Percentiles rank a stretch among this genome's conserved stretches.
Evolutionary conservation across 2,329 filamentous ascomycete genomes (phyloP).

Genomic region (Tetracladium maxilliforme): DNA sequence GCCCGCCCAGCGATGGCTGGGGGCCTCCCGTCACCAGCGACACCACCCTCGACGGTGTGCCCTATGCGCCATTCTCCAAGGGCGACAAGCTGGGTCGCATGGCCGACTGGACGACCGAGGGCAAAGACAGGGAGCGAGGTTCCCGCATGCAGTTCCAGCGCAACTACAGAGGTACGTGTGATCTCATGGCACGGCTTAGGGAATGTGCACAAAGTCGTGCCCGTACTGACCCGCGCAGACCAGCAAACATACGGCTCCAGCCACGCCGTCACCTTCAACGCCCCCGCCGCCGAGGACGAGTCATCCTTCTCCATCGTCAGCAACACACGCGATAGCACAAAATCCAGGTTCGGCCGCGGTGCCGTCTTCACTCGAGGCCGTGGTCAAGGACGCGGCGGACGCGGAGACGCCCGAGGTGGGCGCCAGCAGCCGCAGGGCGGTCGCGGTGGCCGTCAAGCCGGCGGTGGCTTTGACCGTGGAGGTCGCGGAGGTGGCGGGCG

Average conservation of each 20-base stretch:
- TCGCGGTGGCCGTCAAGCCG: slow-evolving; percentile 48
- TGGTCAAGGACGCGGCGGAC: slow-evolving; percentile 57
- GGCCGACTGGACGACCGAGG: slow-evolving; percentile 93
- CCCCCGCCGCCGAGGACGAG: slow-evolving; percentile 88
- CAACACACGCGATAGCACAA: slow-evolving; percentile 75
- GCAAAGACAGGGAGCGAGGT: slow-evolving; percentile 65
- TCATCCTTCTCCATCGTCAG: slow-evolving; percentile 96
- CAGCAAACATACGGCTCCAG: slow-evolving; percentile 95
- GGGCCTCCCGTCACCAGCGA: slow-evolving; percentile 71
- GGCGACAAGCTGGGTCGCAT: slow-evolving; percentile 97
- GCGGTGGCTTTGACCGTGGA: slow-evolving; percentile 50
- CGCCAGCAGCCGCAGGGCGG: slow-evolving; percentile 50
- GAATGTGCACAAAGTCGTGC: slow-evolving; percentile 1
- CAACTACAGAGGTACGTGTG: slow-evolving; percentile 67
- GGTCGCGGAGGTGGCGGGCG: slow-evolving; percentile 54
- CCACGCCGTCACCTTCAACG: slow-evolving; percentile 73
- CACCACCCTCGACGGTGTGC: slow-evolving; percentile 85
- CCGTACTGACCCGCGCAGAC: slow-evolving; percentile 36
- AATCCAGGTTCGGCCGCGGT: slow-evolving; percentile 78
- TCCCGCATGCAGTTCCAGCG: slow-evolving; percentile 82
- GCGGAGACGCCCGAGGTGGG: slow-evolving; percentile 51
- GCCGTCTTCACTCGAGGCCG: slow-evolving; percentile 78
- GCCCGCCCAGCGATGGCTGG: slow-evolving; percentile 69
- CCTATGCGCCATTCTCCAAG: slow-evolving; percentile 96
- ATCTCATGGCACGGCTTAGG: slow-evolving; percentile 3